Evolutionary conservation across 1,284 basidiomycete genomes (phyloP).

Genomic region (Apiotrichum porosum): DNA sequence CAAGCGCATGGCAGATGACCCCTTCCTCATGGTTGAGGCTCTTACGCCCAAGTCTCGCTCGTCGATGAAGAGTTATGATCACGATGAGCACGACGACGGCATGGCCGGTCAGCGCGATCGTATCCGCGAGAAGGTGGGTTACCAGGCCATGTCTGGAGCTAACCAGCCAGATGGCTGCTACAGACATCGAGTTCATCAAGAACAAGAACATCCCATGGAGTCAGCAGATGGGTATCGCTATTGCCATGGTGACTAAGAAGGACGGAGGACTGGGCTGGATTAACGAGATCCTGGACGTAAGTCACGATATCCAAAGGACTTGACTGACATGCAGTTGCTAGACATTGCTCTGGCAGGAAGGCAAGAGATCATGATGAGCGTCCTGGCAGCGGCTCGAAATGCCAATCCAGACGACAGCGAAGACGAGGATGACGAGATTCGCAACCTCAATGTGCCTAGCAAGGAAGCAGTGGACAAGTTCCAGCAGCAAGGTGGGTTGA

Average conservation of each 20-base stretch:
- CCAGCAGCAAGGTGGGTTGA: constrained; percentile 64
- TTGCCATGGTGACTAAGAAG: too few relatives aligned
- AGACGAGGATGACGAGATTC: constrained; percentile 38
- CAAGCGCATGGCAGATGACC: constrained; percentile 73
- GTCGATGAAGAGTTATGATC: constrained; percentile 57
- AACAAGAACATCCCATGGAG: constrained; percentile 71
- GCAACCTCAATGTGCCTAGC: constrained; percentile 55
- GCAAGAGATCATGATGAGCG: constrained; percentile 64
- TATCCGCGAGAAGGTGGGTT: constrained; percentile 45
- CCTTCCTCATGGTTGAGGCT: constrained; percentile 79
- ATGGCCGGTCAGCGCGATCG: constrained; percentile 48
- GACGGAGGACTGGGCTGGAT: constrained; percentile 54
- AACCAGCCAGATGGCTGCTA: constrained; percentile 38
- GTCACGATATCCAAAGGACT: constrained; percentile 30
- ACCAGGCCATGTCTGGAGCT: not conserved
- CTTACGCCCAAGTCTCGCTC: constrained; percentile 83
- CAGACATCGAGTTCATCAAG: constrained; percentile 77
- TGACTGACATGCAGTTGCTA: constrained; percentile 57
- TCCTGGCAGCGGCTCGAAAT: constrained; percentile 53
- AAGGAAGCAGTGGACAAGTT: constrained; percentile 67
- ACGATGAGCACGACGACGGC: constrained; percentile 48
- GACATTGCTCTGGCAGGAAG: constrained; percentile 62
- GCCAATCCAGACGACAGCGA: constrained; percentile 47
- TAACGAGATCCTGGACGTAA: constrained; percentile 72
- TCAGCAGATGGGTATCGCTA: constrained; percentile 77